phyloP scores from a whole-genome alignment of 495 filamentous ascomycete species.

The Neurospora sp. region DNA sequence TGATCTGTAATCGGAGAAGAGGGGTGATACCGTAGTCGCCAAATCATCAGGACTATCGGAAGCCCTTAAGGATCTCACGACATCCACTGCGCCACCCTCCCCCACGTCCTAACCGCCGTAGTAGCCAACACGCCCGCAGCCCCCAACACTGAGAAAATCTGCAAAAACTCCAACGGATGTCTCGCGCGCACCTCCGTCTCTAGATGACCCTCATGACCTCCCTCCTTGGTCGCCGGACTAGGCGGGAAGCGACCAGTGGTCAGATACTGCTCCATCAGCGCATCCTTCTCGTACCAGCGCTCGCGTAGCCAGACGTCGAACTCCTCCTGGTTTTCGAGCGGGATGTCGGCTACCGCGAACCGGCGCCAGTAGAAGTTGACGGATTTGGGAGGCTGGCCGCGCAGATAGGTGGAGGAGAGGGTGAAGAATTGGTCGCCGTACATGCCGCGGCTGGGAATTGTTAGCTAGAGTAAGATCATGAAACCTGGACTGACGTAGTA shows the following conservation, averaged over 20 bases:
- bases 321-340: slow-evolving; percentile 46
- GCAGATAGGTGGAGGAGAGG: slow-evolving; percentile 59
- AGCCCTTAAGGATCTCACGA: background rate
- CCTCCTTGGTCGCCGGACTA: slow-evolving; percentile 21
- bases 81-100: slow-evolving; percentile 2
- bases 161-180: slow-evolving; percentile 38
- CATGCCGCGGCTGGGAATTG: slow-evolving; percentile 43
- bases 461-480: background rate
- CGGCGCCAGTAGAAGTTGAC: slow-evolving; percentile 81
- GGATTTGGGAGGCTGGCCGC: slow-evolving; percentile 68
- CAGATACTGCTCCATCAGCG: slow-evolving; percentile 59
- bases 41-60: no score
- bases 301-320: slow-evolving; percentile 68
- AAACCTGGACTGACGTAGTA: no score
- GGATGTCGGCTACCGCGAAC: slow-evolving; percentile 56
- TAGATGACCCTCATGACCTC: slow-evolving; percentile 27
- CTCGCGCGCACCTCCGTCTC: slow-evolving; percentile 39
- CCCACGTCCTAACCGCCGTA: slow-evolving; percentile 19
- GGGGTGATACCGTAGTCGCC: no score
- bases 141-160: slow-evolving; percentile 37
- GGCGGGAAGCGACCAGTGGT: slow-evolving; percentile 59
- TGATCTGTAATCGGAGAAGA: background rate
- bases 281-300: slow-evolving; percentile 75
- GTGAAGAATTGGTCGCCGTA: slow-evolving; percentile 73
- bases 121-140: slow-evolving; percentile 25